Evolutionary conservation across 495 filamentous ascomycete genomes (phyloP), one percentile per base, ranked within the genome.

Genomic region (Penicillium malachiteum): DNA sequence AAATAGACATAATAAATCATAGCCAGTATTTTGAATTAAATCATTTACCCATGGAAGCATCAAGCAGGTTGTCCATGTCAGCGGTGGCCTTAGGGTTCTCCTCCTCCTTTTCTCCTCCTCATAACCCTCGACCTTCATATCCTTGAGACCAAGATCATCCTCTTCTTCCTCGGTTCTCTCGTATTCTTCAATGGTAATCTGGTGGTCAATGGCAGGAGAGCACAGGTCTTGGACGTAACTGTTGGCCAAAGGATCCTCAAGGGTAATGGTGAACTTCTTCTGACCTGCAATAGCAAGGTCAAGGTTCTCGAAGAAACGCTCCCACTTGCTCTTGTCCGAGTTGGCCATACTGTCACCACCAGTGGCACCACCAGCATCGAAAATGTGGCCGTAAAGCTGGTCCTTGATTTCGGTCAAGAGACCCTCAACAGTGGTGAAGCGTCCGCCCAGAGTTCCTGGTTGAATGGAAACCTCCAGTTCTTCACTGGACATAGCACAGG

Each of bases 351-450:
- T 92, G 72, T 98, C 94, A 34, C 90, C 88, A 35, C 89, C 88
- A 16, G 62, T 65, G 42, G 56, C 60, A 74, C 81, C 76, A 32
- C 76, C 84, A 13, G 84, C 76, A 62, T 96, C 86, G 73, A 92
- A 98, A 61, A 97, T 92, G 53, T 91, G 87, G 38, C 80, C 83
- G 62, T 84, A 84, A 39, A 97, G 78, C 67, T 97, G 92, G 66
- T 96, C 87, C 38, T 91, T 84, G 50, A 98, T 86, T 69, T 97
- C 91, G 0, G 90, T 92, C n/a, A 97, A 78, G 17, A 97, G 82
- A 57, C 94, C 94, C 71, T 97, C 95, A 16, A 97, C 84, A 5
- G 95, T 98, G 9, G 94, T 97, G 77, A 98, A 98, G 39, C 92
- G 86, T n/a, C 93, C 93, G 57, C 94, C 94, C 5, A 97, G 82